Conservation (phyloP, 208 protist species). For the Phytomonas sp. region DNA sequence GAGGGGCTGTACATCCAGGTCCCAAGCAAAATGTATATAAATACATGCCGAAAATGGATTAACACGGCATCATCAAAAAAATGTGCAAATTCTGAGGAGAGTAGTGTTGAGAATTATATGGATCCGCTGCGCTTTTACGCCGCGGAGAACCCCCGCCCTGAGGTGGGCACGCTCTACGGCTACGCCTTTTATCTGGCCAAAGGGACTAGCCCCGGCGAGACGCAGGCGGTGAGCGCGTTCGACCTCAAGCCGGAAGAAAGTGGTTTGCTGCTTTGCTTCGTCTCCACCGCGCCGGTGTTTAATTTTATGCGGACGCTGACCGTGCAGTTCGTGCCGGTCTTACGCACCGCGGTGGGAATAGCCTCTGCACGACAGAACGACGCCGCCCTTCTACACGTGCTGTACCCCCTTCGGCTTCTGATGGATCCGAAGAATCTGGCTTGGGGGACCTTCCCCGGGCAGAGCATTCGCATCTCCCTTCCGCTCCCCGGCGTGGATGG, state of each 20-base stretch:
- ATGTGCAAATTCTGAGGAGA: neutral
- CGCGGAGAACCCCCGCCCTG: neutral
- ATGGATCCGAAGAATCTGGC: slow-evolving; percentile 11
- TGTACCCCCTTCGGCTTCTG: slow-evolving; percentile 25
- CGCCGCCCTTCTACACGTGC: slow-evolving; percentile 15
- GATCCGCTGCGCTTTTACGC: slow-evolving; percentile 7
- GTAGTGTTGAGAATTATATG: neutral
- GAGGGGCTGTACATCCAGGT: slow-evolving; percentile 64
- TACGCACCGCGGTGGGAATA: slow-evolving; percentile 14
- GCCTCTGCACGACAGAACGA: slow-evolving; percentile 13
- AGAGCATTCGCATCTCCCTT: slow-evolving; percentile 17
- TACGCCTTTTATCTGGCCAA: slow-evolving; percentile 14
- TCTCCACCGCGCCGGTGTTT: slow-evolving; percentile 40
- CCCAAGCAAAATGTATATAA: slow-evolving; percentile 29
- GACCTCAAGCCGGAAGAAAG: slow-evolving; percentile 16
- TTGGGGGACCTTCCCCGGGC: slow-evolving; percentile 21
- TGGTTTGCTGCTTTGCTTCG: slow-evolving; percentile 30
- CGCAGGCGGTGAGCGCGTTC: no score
- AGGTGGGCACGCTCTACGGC: slow-evolving; percentile 17
- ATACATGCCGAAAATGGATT: slow-evolving; percentile 8
- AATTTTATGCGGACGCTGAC: slow-evolving; percentile 45
- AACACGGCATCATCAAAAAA: neutral
- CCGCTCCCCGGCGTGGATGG: slow-evolving; percentile 8
- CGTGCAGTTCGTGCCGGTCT: slow-evolving; percentile 24
- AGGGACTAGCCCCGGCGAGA: neutral